Conservation (phyloP, 805 yeast genomes). For the Kodamaea hsintzibuensis region DNA sequence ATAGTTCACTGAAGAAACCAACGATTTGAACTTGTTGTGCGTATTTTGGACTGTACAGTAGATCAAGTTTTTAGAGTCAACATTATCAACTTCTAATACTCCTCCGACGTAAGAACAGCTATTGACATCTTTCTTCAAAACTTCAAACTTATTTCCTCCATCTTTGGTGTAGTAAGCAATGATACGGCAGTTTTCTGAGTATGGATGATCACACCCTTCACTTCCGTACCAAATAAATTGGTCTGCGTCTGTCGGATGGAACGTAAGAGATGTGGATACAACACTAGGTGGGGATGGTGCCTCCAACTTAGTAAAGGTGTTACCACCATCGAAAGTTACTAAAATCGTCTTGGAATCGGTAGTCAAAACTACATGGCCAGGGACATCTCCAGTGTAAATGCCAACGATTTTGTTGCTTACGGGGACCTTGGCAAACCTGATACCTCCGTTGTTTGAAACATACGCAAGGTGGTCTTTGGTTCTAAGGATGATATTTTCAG, state of each 20-base stretch:
- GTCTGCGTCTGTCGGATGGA: conserved; percentile 56
- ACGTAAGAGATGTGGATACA: conserved; percentile 48
- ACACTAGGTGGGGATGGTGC: conserved; percentile 54
- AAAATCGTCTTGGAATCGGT: conserved; percentile 53
- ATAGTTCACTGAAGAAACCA: conserved; percentile 53
- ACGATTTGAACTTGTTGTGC: conserved; percentile 22
- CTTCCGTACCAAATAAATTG: conserved; percentile 73
- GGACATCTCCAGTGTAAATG: conserved; percentile 60
- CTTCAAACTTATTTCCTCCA: conserved; percentile 63
- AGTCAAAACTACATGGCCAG: conserved; percentile 56
- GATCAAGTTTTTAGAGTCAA: conserved; percentile 51
- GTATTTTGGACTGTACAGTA: conserved; percentile 56
- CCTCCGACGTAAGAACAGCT: conserved; percentile 70
- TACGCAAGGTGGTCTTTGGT: conserved; percentile 54
- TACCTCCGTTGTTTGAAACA: conserved; percentile 74
- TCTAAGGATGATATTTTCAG: conserved; percentile 54
- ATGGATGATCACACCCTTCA: conserved; percentile 51
- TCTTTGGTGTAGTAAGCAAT: conserved; percentile 64
- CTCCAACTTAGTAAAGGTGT: conserved; percentile 44
- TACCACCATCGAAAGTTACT: conserved; percentile 70
- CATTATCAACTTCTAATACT: conserved; percentile 39
- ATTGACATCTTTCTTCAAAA: conserved; percentile 52
- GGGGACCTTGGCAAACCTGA: conserved; percentile 43
- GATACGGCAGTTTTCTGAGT: conserved; percentile 50
- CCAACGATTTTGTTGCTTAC: conserved; percentile 46